Conservation (phyloP, 2,329 filamentous ascomycete genomes). For the Penicillium rolfsii region DNA sequence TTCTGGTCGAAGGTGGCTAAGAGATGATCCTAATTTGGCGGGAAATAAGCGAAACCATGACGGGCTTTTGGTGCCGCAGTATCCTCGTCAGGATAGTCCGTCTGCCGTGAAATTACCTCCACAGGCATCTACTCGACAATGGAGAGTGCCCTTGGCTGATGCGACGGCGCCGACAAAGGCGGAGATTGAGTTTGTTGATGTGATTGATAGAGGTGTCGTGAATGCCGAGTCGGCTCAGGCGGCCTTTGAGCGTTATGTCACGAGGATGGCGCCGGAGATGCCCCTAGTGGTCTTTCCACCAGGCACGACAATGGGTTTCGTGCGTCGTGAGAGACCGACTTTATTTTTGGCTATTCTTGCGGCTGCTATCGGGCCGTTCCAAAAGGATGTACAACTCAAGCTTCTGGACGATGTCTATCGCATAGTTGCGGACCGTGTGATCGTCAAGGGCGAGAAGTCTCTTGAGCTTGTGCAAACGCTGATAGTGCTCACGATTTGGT, state of each 20-base stretch:
- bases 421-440: slow-evolving; percentile 72
- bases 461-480: slow-evolving; percentile 81
- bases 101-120: slow-evolving; percentile 27
- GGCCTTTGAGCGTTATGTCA: slow-evolving; percentile 61
- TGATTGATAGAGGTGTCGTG: slow-evolving; percentile 56
- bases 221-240: slow-evolving; percentile 55
- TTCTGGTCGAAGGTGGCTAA: slow-evolving; percentile 39
- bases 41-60: slow-evolving; percentile 39
- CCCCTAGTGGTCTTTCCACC: slow-evolving; percentile 62
- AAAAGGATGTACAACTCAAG: slow-evolving; percentile 60
- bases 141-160: slow-evolving; percentile 28
- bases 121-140: slow-evolving; percentile 21
- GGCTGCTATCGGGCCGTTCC: slow-evolving; percentile 56
- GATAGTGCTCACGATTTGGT: slow-evolving; percentile 78
- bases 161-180: slow-evolving; percentile 21
- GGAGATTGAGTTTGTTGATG: slow-evolving; percentile 46
- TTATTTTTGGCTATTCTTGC: slow-evolving; percentile 63
- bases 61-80: slow-evolving; percentile 31
- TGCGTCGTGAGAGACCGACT: slow-evolving; percentile 62
- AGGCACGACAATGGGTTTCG: slow-evolving; percentile 56
- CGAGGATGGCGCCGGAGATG: slow-evolving; percentile 58
- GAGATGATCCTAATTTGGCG: slow-evolving; percentile 19
- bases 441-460: slow-evolving; percentile 77
- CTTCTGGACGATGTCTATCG: slow-evolving; percentile 72
- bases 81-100: slow-evolving; percentile 28